Conservation (phyloP, 768 basidiomycete genomes). For the Kwoniella bestiolae region DNA sequence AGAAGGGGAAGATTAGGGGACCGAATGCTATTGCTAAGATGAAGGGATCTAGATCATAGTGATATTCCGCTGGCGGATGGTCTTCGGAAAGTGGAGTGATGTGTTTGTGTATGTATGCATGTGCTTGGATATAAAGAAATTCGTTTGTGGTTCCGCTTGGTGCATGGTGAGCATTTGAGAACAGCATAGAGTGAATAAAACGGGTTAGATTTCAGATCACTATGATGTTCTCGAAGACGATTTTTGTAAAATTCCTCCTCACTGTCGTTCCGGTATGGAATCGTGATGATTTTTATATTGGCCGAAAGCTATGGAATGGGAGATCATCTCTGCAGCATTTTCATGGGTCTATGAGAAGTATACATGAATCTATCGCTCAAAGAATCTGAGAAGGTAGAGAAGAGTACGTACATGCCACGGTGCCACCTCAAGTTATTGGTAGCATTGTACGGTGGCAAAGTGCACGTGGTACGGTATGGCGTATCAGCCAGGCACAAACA, state of each 20-base stretch:
- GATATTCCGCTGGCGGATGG: background rate
- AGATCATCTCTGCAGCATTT: background rate
- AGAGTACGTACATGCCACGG: background rate
- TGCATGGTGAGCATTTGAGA: background rate
- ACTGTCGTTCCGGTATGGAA: background rate
- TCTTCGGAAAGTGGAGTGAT: no score
- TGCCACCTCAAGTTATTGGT: background rate
- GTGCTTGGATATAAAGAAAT: background rate
- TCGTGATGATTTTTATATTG: background rate
- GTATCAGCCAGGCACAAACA: constrained; percentile 2
- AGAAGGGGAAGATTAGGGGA: constrained; percentile 57
- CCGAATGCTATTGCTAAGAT: constrained; percentile 52
- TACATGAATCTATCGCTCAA: background rate
- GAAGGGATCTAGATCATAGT: constrained; percentile 56
- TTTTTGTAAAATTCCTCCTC: background rate
- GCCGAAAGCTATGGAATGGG: background rate
- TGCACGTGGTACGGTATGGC: background rate
- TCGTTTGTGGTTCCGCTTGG: background rate
- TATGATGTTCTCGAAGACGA: background rate
- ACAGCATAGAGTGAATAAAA: background rate
- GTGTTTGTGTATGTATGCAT: constrained; percentile 2
- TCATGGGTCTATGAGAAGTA: background rate
- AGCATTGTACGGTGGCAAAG: background rate
- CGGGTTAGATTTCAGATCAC: background rate
- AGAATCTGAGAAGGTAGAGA: background rate